Conservation (phyloP, 2,329 filamentous ascomycete species). For the Beauveria medogensis region DNA sequence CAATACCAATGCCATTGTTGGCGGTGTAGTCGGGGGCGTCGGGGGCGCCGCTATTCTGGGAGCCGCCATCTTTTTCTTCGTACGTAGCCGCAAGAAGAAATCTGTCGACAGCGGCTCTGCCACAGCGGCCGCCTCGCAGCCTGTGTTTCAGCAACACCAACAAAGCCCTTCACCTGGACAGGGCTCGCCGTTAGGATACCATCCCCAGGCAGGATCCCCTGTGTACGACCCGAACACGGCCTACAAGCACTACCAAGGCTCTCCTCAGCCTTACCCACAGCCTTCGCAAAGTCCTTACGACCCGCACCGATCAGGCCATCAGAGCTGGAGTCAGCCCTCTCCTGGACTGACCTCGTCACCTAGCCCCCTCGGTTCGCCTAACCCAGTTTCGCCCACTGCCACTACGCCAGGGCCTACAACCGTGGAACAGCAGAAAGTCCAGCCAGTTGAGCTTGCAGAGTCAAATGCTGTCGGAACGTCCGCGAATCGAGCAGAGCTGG, state of each 20-base stretch:
- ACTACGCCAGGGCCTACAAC: neutral
- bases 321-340: neutral
- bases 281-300: neutral
- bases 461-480: neutral
- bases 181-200: neutral
- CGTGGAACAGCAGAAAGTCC: neutral
- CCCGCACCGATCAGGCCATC: neutral
- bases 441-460: neutral
- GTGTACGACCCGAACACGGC: conserved; percentile 4
- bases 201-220: neutral
- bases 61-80: conserved; percentile 2
- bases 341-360: neutral
- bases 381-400: neutral
- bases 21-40: conserved; percentile 4
- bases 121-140: neutral
- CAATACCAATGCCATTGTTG: conserved; percentile 5
- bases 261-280: neutral
- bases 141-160: neutral
- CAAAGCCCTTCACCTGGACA: neutral
- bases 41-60: neutral
- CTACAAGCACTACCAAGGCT: neutral
- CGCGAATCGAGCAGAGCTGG: conserved; percentile 3
- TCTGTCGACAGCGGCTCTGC: neutral
- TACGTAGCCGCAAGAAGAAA: neutral
- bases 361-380: neutral